phyloP scores from a whole-genome alignment of 768 basidiomycete species.

The Butyriboletus loyo region DNA sequence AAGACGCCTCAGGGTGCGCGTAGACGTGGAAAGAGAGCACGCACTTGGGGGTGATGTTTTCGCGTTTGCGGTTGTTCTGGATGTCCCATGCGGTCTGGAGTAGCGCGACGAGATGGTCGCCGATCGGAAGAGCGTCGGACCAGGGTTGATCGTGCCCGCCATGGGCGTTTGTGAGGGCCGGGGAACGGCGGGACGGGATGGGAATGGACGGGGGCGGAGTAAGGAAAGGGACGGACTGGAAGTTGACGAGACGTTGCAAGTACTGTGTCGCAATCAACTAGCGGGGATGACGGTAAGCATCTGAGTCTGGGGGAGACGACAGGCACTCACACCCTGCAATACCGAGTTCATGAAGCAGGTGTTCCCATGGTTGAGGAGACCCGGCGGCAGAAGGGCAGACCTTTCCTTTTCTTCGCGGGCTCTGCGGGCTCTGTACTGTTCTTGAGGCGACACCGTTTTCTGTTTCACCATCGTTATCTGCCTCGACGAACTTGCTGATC shows the following conservation, averaged over 20 bases:
- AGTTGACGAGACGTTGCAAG: slow-evolving; percentile 55
- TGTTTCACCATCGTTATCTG: slow-evolving; percentile 41
- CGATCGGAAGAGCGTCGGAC: slow-evolving; percentile 64
- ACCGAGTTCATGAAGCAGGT: slow-evolving; percentile 98
- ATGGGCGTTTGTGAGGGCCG: slow-evolving; percentile 64
- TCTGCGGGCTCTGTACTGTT: slow-evolving; percentile 55
- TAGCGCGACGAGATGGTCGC: slow-evolving; percentile 61
- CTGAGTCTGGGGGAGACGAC: no score
- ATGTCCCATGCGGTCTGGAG: slow-evolving; percentile 63
- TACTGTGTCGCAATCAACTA: slow-evolving; percentile 68
- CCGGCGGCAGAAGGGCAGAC: slow-evolving; percentile 63
- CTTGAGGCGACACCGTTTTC: slow-evolving; percentile 59
- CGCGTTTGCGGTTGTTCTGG: slow-evolving; percentile 50
- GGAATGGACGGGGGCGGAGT: slow-evolving; percentile 40
- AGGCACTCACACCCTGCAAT: slow-evolving; percentile 70
- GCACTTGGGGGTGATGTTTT: slow-evolving; percentile 66
- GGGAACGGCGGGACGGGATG: slow-evolving; percentile 53
- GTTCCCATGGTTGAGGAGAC: slow-evolving; percentile 77
- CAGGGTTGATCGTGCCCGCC: slow-evolving; percentile 49
- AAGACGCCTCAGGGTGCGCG: not conserved
- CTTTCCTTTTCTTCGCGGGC: slow-evolving; percentile 62
- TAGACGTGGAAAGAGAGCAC: slow-evolving; percentile 21
- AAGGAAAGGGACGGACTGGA: slow-evolving; percentile 44
- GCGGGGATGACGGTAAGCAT: not conserved
- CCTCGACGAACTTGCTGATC: not conserved